Conservation (phyloP, 305 asterid genomes). For the Euphrasia arctica region DNA sequence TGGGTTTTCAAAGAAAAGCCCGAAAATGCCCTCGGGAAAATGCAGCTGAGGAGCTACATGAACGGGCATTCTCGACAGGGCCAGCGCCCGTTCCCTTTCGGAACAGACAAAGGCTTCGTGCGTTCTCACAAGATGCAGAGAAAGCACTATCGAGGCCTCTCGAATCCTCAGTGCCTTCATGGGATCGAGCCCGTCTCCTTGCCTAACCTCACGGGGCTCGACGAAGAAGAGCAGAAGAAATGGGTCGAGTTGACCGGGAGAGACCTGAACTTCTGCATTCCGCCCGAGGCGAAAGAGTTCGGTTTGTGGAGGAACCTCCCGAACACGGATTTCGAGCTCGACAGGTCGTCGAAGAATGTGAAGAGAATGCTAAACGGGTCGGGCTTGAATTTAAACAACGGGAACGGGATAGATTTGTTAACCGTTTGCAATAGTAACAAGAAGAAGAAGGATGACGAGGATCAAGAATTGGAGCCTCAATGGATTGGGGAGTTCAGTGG, state of each 20-base stretch:
- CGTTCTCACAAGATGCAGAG: conserved; percentile 58
- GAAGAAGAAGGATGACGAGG: conserved; percentile 51
- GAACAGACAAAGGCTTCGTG: conserved; percentile 49
- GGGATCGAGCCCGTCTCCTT: conserved; percentile 48
- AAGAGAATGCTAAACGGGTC: conserved; percentile 51
- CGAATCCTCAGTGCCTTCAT: conserved; percentile 58
- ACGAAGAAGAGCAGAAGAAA: conserved; percentile 53
- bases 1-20: conserved; percentile 79
- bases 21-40: conserved; percentile 66
- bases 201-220: conserved; percentile 40
- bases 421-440: conserved; percentile 30
- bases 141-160: conserved; percentile 51
- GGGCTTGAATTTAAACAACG: conserved; percentile 43
- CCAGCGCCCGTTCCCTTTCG: conserved; percentile 52
- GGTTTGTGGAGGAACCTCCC: conserved; percentile 58
- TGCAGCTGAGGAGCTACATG: conserved; percentile 74
- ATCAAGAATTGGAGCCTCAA: conserved; percentile 35
- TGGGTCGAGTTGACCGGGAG: conserved; percentile 56
- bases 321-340: conserved; percentile 53
- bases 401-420: conserved; percentile 41
- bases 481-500: conserved; percentile 50
- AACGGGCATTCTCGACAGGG: conserved; percentile 60
- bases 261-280: conserved; percentile 44
- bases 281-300: conserved; percentile 49
- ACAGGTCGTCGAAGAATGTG: conserved; percentile 34